Percentiles rank a stretch among this genome's conserved stretches.
Conservation (phyloP, 75 land plant genomes). For the Cunninghamia lanceolata region DNA sequence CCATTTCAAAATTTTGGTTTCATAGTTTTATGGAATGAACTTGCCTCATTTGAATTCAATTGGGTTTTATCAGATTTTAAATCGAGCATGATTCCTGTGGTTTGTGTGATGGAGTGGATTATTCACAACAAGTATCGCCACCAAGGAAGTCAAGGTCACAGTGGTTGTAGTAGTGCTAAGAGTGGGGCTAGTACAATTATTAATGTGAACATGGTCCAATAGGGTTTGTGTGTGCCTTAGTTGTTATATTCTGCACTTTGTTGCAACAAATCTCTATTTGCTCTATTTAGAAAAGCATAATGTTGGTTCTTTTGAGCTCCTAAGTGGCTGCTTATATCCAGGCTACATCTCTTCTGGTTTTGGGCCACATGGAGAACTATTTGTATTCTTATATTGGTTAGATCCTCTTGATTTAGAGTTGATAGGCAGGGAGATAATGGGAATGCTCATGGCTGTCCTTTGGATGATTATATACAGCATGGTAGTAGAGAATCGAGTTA, state of each 20-base stretch:
- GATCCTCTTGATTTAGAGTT: slow-evolving; percentile 60
- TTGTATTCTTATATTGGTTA: slow-evolving; percentile 54
- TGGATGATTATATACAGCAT: slow-evolving; percentile 73
- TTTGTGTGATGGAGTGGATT: slow-evolving; percentile 50
- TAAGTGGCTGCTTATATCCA: slow-evolving; percentile 91
- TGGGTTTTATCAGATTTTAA: no score
- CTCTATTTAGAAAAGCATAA: slow-evolving; percentile 72
- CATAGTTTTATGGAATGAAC: no score
- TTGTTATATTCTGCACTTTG: slow-evolving; percentile 69
- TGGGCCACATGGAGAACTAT: slow-evolving; percentile 79
- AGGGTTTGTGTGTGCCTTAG: slow-evolving; percentile 66
- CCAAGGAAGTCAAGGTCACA: slow-evolving; percentile 39
- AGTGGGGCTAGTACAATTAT: slow-evolving; percentile 57
- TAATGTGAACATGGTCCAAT: slow-evolving; percentile 43
- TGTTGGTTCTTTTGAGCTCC: slow-evolving; percentile 68
- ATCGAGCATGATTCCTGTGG: slow-evolving; percentile 65
- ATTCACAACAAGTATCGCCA: slow-evolving; percentile 44
- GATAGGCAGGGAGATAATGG: slow-evolving; percentile 52
- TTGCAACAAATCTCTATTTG: slow-evolving; percentile 85
- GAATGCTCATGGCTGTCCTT: slow-evolving; percentile 50
- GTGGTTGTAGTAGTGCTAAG: slow-evolving; percentile 50
- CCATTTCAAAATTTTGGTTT: no score
- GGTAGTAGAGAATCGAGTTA: slow-evolving; percentile 48
- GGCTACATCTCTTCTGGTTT: slow-evolving; percentile 63
- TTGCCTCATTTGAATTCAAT: no score